phyloP scores from a whole-genome alignment of 805 yeast genomes.

The Candida jianshihensis region DNA sequence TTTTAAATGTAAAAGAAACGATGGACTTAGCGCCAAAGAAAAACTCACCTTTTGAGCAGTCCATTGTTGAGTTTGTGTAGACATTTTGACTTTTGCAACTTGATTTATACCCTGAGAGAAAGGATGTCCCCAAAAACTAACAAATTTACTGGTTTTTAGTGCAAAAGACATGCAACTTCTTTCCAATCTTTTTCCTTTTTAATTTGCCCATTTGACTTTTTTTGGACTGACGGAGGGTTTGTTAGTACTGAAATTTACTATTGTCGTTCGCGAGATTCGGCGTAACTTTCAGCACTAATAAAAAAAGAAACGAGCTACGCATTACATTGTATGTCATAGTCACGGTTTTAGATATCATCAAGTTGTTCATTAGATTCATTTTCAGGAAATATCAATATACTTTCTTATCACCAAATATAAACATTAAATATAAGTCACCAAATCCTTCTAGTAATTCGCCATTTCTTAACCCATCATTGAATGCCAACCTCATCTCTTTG shows the following conservation, averaged over 20 bases:
- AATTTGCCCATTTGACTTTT: conserved; percentile 2
- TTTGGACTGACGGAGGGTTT: neutral
- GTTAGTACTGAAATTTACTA: conserved; percentile 12
- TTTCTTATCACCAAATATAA: conserved; percentile 13
- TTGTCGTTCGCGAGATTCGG: neutral
- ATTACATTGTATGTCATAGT: neutral
- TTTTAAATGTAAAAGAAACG: neutral
- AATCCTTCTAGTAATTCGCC: conserved; percentile 15
- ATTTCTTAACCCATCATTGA: conserved; percentile 13
- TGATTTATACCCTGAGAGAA: conserved; percentile 4
- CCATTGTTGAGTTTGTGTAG: conserved; percentile 24
- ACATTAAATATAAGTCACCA: conserved; percentile 21
- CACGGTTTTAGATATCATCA: too few species aligned
- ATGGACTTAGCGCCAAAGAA: neutral
- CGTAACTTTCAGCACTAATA: conserved; percentile 3
- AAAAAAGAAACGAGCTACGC: neutral
- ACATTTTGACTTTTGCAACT: conserved; percentile 15
- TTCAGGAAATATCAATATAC: neutral
- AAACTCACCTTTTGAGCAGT: conserved; percentile 22
- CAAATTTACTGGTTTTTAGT: conserved; percentile 8
- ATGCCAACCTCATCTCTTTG: conserved; percentile 12
- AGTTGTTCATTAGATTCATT: neutral
- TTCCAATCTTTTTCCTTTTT: neutral
- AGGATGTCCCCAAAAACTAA: conserved; percentile 5
- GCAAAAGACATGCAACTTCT: conserved; percentile 11